These are phyloP conservation scores for Aspergillus phoenicis DNA, from an alignment of 2,329 filamentous ascomycete species.

Conservation along the genomic window DNA sequence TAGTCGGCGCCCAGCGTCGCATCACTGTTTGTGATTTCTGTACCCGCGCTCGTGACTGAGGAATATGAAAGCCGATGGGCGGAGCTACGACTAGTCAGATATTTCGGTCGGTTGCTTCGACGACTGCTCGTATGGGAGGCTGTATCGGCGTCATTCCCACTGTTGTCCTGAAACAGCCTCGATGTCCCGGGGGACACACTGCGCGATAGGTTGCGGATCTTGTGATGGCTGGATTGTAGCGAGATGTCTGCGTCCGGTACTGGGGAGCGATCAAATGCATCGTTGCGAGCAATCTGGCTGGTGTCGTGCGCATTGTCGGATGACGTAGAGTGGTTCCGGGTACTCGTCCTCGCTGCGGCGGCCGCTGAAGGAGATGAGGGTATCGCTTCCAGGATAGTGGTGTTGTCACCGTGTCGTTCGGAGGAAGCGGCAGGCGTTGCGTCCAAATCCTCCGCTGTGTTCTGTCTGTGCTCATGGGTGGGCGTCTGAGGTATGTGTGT, in stretches of 20 bases:
- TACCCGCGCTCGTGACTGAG: conserved; percentile 57
- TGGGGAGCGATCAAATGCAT: conserved; percentile 25
- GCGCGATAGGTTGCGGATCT: conserved; percentile 29
- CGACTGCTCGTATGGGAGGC: conserved; percentile 29
- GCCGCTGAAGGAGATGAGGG: conserved; percentile 50
- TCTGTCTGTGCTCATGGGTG: conserved; percentile 19
- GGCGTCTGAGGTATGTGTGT: conserved; percentile 25
- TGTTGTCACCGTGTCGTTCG: conserved; percentile 33
- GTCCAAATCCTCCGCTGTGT: conserved; percentile 22
- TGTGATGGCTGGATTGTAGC: conserved; percentile 31
- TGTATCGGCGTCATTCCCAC: conserved; percentile 26
- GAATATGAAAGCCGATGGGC: conserved; percentile 63
- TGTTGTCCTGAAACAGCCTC: conserved; percentile 31
- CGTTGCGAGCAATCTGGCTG: conserved; percentile 27
- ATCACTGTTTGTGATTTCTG: conserved; percentile 68
- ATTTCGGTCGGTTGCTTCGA: conserved; percentile 55
- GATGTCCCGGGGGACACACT: conserved; percentile 32
- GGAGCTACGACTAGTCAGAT: conserved; percentile 57
- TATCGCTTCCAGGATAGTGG: conserved; percentile 45
- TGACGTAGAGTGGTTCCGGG: conserved; percentile 39
- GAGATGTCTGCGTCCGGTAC: conserved; percentile 26
- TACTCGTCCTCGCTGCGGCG: conserved; percentile 45
- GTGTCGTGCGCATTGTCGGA: conserved; percentile 26
- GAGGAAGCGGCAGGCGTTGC: conserved; percentile 20
- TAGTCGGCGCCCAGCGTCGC: conserved; percentile 76